Conservation (phyloP, 2,329 filamentous ascomycete genomes). For the Aspergillus pseudonomiae region DNA sequence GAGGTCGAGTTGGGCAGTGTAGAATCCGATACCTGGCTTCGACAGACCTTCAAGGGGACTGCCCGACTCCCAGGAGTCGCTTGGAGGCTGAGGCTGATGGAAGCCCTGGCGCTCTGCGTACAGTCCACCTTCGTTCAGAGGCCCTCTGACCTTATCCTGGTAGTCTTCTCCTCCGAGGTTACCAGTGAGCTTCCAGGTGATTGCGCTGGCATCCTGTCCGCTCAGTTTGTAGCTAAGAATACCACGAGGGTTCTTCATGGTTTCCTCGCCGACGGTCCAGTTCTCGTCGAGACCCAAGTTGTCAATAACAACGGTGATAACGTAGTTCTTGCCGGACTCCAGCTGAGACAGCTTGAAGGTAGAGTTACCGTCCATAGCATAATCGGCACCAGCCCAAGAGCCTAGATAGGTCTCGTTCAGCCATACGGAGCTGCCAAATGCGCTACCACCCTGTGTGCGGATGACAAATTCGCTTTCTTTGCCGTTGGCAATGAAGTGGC, state of each 20-base stretch:
- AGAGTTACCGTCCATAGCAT: conserved; percentile 53
- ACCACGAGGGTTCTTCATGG: conserved; percentile 62
- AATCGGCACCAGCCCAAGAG: conserved; percentile 62
- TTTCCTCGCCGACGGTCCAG: conserved; percentile 60
- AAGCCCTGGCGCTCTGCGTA: conserved; percentile 59
- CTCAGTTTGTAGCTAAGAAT: conserved; percentile 52
- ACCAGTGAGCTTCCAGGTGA: conserved; percentile 62
- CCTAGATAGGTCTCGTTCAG: conserved; percentile 66
- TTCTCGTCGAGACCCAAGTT: conserved; percentile 73
- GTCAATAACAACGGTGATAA: conserved; percentile 72
- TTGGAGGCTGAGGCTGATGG: conserved; percentile 56
- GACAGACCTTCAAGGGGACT: conserved; percentile 47
- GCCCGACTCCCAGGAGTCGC: conserved; percentile 34
- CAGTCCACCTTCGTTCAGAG: conserved; percentile 61
- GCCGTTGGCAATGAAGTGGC: conserved; percentile 67
- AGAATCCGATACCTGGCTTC: conserved; percentile 56
- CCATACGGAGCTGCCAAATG: conserved; percentile 69
- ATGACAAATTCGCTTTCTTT: conserved; percentile 61
- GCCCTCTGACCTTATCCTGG: conserved; percentile 54
- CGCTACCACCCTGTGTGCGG: conserved; percentile 66
- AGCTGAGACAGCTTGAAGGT: conserved; percentile 62
- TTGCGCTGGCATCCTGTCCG: conserved; percentile 36
- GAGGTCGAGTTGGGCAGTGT: conserved; percentile 55
- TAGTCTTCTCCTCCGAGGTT: conserved; percentile 62
- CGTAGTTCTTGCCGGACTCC: conserved; percentile 54